Evolutionary conservation across 441 rosid genomes (phyloP), one percentile per base, ranked within the genome.

Genomic region (Gossypium gossypioides): DNA sequence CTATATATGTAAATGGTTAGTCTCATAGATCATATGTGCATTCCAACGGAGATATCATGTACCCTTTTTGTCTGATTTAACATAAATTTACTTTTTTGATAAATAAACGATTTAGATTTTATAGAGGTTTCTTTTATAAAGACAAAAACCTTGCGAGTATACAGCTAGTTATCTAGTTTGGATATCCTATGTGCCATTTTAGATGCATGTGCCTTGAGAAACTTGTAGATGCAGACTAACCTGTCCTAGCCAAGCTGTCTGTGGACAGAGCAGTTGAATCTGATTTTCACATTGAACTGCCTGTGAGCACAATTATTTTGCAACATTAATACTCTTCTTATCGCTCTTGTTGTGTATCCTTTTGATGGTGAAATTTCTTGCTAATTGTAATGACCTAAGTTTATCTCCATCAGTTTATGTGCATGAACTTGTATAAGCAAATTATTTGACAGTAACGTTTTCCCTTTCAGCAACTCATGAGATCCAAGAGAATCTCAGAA

Each of bases 1-100:
- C 97, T 79, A 93, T 93, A 25, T 93, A 90, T 70, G 71, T 80
- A 44, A 87, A 86, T 18, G 84, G 98, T 87, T 62, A 80, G 87
- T 76, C 71, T 56, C 19, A 65, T 76, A 59, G 8, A n/a, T 44
- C 25, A 16, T 32, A 29, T 3, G 6, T 68, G 55, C 69, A 22
- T 44, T 65, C 34, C 12, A 19, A 13, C 0, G 5, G 27, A 29
- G 72, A 51, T 46, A 32, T 34, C 69, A 21, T 63, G 12, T 64
- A 5, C 51, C 15, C 2, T 15, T 68, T 67, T 63, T 19, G 5
- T 27, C 59, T 9, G 59, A 16, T 68, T 21, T 44, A 22, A 44
- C 55, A 44, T 19, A 19, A 42, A 21, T 40, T 62, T 62, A 32
- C n/a, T 62, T 19, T 37, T 24, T 15, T 61, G 22, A 2, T n/a